phyloP scores from a whole-genome alignment of 2,329 filamentous ascomycete genomes.

The Fusarium subtropicale region DNA sequence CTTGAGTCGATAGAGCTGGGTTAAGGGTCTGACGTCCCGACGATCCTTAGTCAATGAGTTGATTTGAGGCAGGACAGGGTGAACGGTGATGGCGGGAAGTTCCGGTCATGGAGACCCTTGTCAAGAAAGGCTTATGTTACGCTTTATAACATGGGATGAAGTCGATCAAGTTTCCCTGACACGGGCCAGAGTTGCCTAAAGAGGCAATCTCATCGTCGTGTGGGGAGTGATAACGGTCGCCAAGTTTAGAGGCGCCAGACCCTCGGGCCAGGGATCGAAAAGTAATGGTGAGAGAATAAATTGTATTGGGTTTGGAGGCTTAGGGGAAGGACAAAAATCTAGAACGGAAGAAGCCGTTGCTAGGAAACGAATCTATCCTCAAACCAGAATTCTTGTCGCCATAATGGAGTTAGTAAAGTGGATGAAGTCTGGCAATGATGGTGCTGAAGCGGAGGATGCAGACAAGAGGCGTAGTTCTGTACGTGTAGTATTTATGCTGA shows the following conservation, averaged over 20 bases:
- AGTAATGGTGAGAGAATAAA: slow-evolving; percentile 20
- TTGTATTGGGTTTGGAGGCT: not conserved
- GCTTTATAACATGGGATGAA: slow-evolving; percentile 41
- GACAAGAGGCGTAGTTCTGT: slow-evolving; percentile 27
- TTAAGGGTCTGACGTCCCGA: slow-evolving; percentile 42
- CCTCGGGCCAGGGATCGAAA: slow-evolving; percentile 36
- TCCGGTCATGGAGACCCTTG: slow-evolving; percentile 36
- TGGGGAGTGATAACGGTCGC: slow-evolving; percentile 39
- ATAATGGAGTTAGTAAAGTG: slow-evolving; percentile 28
- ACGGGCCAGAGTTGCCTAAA: slow-evolving; percentile 45
- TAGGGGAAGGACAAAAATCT: slow-evolving; percentile 25
- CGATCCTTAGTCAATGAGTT: slow-evolving; percentile 41
- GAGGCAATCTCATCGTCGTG: slow-evolving; percentile 46
- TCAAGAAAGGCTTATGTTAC: slow-evolving; percentile 32
- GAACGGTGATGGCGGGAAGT: slow-evolving; percentile 32
- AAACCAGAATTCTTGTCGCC: slow-evolving; percentile 29
- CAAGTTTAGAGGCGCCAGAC: slow-evolving; percentile 35
- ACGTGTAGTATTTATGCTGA: slow-evolving; percentile 10
- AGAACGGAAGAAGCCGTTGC: slow-evolving; percentile 31
- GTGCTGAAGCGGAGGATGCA: slow-evolving; percentile 20
- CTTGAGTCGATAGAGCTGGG: slow-evolving; percentile 36
- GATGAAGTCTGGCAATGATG: slow-evolving; percentile 29
- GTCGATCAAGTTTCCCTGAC: slow-evolving; percentile 43
- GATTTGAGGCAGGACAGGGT: slow-evolving; percentile 26
- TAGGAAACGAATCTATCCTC: slow-evolving; percentile 32